A percentile compares a stretch with the other conserved stretches of the same genome.
Conservation (phyloP, 345 rosid genomes). For the Eucalyptus dawsonii region DNA sequence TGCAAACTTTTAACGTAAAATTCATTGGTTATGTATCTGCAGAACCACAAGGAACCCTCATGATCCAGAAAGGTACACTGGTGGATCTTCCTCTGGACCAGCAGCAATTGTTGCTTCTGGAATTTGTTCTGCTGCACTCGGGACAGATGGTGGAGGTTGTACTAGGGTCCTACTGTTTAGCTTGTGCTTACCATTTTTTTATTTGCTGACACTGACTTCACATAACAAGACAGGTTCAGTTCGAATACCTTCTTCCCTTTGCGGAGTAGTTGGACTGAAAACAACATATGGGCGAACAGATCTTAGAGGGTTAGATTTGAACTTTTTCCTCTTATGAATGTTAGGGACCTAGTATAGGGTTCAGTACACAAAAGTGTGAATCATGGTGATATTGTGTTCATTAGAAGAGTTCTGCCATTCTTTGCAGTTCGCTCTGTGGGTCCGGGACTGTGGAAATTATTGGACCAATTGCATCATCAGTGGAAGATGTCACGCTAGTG, state of each 20-base stretch:
- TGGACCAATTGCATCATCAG: slow-evolving; percentile 76
- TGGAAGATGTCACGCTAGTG: slow-evolving; percentile 76
- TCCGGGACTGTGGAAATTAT: slow-evolving; percentile 75
- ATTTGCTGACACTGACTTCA: neutral
- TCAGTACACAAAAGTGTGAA: neutral
- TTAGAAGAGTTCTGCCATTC: neutral
- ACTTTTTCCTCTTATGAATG: neutral
- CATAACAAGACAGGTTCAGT: slow-evolving; percentile 52
- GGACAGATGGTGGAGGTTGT: slow-evolving; percentile 97
- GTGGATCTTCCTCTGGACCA: slow-evolving; percentile 94
- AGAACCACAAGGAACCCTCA: slow-evolving; percentile 93
- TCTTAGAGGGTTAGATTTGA: slow-evolving; percentile 48
- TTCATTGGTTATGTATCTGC: slow-evolving; percentile 1
- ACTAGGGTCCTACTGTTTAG: neutral
- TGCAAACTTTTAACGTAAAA: neutral
- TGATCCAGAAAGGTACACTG: slow-evolving; percentile 74
- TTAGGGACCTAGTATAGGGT: neutral
- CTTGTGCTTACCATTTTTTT: neutral
- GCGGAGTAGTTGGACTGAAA: slow-evolving; percentile 83
- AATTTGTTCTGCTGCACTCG: slow-evolving; percentile 84
- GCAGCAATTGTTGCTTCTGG: slow-evolving; percentile 92
- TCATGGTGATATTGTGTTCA: neutral
- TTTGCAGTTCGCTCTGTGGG: slow-evolving; percentile 52
- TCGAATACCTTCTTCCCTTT: slow-evolving; percentile 79
- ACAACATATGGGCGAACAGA: slow-evolving; percentile 76